phyloP scores from a whole-genome alignment of 371 early-diverging fungal genomes.

The Entomophthora muscae region DNA sequence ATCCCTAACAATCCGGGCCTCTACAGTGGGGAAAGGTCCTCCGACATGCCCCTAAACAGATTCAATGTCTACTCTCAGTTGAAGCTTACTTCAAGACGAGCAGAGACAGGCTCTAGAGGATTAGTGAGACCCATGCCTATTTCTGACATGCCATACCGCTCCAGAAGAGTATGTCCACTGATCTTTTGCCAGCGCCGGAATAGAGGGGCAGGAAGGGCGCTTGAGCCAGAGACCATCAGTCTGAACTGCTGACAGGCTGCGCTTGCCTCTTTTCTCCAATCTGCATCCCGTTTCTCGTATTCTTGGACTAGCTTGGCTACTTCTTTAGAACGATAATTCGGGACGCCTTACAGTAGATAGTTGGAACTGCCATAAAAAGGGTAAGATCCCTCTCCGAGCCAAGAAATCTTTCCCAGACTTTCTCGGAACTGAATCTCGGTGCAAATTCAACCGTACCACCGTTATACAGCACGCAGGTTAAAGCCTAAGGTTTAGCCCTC shows the following conservation, averaged over 20 bases:
- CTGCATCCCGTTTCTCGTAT: background rate
- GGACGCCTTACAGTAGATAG: slow-evolving; percentile 39
- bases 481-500: too few species aligned
- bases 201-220: slow-evolving; percentile 48
- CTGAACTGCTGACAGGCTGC: slow-evolving; percentile 40
- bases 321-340: background rate
- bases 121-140: slow-evolving; percentile 78
- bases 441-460: slow-evolving; percentile 66
- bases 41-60: slow-evolving; percentile 47
- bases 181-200: slow-evolving; percentile 43
- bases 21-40: slow-evolving; percentile 50
- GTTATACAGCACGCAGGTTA: slow-evolving; percentile 34
- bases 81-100: slow-evolving; percentile 25
- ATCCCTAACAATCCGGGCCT: slow-evolving; percentile 34
- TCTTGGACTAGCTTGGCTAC: slow-evolving; percentile 6
- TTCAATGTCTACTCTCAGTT: background rate
- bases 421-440: slow-evolving; percentile 34
- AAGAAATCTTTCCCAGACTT: slow-evolving; percentile 40
- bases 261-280: slow-evolving; percentile 15
- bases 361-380: slow-evolving; percentile 77
- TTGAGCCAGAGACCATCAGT: slow-evolving; percentile 62
- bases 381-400: slow-evolving; percentile 26
- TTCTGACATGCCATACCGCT: slow-evolving; percentile 81
- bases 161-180: slow-evolving; percentile 51
- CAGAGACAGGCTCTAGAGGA: slow-evolving; percentile 20